Conservation (phyloP, 164 flowering plant species). For the Vitis rupestris region DNA sequence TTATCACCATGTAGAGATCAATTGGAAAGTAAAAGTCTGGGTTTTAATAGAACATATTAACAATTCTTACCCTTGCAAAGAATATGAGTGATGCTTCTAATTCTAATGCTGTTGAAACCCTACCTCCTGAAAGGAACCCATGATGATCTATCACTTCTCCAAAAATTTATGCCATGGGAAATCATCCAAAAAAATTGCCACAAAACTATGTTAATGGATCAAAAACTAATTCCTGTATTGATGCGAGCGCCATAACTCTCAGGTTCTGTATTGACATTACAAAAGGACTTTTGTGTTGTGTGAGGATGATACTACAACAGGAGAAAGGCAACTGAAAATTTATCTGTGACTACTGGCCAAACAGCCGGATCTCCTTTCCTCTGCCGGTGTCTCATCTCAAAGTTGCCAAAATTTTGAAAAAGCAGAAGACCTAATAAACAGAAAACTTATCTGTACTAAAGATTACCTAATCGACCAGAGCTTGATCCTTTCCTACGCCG, state of each 20-base stretch:
- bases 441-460: conserved; percentile 22
- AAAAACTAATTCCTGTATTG: conserved; percentile 14
- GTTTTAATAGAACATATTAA: too few relatives aligned
- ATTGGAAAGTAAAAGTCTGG: too few relatives aligned
- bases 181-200: background rate
- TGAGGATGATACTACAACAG: background rate
- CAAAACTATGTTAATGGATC: conserved; percentile 1
- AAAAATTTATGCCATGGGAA: conserved; percentile 3
- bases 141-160: background rate
- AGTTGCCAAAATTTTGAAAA: too few relatives aligned
- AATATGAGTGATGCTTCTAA: too few relatives aligned
- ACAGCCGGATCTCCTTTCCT: too few relatives aligned
- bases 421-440: background rate
- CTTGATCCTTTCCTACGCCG: conserved; percentile 71
- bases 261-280: background rate
- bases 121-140: background rate
- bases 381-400: too few relatives aligned
- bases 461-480: conserved; percentile 47
- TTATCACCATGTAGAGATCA: too few relatives aligned
- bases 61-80: too few relatives aligned
- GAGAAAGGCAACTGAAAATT: too few relatives aligned
- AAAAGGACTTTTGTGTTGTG: background rate
- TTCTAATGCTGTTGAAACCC: background rate
- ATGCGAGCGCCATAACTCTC: conserved; percentile 8
- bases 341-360: too few relatives aligned